phyloP scores from a whole-genome alignment of 1,284 basidiomycete species.

The Cutaneotrichosporon spelunceum region DNA sequence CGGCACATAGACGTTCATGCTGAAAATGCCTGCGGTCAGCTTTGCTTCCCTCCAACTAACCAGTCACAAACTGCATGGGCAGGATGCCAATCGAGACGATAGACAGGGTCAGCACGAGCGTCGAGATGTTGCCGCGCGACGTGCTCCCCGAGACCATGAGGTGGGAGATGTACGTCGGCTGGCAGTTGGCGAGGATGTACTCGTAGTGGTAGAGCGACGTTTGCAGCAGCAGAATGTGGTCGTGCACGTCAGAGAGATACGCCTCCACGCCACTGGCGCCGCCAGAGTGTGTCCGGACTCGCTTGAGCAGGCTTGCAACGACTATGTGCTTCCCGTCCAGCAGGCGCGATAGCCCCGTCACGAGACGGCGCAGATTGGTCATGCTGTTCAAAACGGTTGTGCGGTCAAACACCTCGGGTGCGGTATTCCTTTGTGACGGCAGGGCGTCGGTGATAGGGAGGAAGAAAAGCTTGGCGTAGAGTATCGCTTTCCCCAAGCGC shows the following conservation, averaged over 20 bases:
- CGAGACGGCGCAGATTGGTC: conserved; percentile 72
- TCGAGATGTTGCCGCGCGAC: conserved; percentile 64
- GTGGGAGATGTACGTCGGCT: conserved; percentile 78
- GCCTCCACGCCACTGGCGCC: conserved; percentile 63
- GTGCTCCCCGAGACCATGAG: conserved; percentile 64
- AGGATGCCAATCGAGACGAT: conserved; percentile 66
- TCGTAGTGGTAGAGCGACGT: conserved; percentile 85
- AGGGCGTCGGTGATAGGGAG: conserved; percentile 32
- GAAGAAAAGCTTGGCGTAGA: conserved; percentile 43
- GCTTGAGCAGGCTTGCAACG: conserved; percentile 73
- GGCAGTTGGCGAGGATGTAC: conserved; percentile 78
- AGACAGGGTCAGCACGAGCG: conserved; percentile 65
- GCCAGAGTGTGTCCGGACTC: conserved; percentile 49
- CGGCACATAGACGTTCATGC: conserved; percentile 59
- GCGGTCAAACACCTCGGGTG: conserved; percentile 44
- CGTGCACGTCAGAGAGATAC: conserved; percentile 90
- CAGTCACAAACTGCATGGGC: conserved; percentile 64
- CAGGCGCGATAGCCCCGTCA: conserved; percentile 74
- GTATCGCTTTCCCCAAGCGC: conserved; percentile 7
- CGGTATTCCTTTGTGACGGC: conserved; percentile 19
- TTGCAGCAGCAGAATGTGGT: conserved; percentile 86
- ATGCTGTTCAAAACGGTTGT: conserved; percentile 63
- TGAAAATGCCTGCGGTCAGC: conserved; percentile 60
- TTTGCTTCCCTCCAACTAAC: conserved; percentile 50
- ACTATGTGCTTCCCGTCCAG: conserved; percentile 80